Percentiles rank a stretch among this genome's conserved stretches.
Conservation (phyloP, 2,329 filamentous ascomycete genomes). For the Fusarium piperis region DNA sequence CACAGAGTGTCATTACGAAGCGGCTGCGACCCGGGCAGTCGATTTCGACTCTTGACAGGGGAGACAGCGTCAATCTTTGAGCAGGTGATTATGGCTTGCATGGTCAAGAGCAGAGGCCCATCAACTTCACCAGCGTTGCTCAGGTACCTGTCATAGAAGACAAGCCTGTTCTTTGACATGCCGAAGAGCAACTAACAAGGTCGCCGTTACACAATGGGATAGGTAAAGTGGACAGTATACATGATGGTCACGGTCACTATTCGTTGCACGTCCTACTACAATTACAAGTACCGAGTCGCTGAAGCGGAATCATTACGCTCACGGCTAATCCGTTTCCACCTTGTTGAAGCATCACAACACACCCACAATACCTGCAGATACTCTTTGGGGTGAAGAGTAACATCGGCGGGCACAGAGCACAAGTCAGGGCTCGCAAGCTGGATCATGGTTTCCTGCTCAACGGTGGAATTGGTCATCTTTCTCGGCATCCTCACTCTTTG, state of each 20-base stretch:
- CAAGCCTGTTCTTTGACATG: not conserved
- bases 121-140: not conserved
- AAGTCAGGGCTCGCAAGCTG: not conserved
- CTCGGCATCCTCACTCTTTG: constrained; percentile 14
- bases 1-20: not conserved
- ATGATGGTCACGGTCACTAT: not conserved
- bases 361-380: not conserved
- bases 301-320: not conserved
- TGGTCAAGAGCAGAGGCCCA: not conserved
- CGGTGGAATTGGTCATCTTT: constrained; percentile 8
- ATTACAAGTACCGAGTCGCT: not conserved
- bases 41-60: constrained; percentile 8
- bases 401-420: not conserved
- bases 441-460: constrained; percentile 1
- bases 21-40: not conserved
- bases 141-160: not conserved
- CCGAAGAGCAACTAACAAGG: not conserved
- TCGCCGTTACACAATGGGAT: not conserved
- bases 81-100: constrained; percentile 29
- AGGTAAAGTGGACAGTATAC: not conserved
- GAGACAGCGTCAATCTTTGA: not conserved
- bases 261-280: not conserved
- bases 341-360: not conserved
- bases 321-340: not conserved
- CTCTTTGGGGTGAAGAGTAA: not conserved